Evolutionary conservation across 1,139 yeast genomes (phyloP), one percentile per base, ranked within the genome.

Genomic region (Lodderomyces theae): DNA sequence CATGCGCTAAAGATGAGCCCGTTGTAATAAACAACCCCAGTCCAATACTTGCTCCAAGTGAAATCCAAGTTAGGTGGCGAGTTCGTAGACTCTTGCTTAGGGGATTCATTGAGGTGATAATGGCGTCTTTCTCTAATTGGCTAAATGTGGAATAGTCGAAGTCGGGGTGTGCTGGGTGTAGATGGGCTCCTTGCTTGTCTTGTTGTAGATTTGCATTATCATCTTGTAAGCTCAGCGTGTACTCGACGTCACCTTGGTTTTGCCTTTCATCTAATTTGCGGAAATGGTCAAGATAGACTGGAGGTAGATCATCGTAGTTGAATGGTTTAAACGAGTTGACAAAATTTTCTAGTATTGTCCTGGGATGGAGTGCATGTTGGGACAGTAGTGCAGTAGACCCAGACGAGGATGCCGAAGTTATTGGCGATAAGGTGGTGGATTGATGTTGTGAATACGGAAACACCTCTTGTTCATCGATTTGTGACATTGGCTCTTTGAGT

Each of bases 1-100:
- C 70, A 22, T 60, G 53, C 10, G 57, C 51, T 42, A 66, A 54
- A 12, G 66, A 60, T 32, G 51, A 42, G 3, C 69, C 70, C 13
- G 64, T 53, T 30, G 69, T 66, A 33, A 69, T 65, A 42, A 67
- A 68, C 30, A 69, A 54, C 38, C 74, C 74, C 19, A 69, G 59
- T 33, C 76, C 76, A 34, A 70, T 66, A 35, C 68, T 63, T 19
- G 72, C 72, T 26, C 74, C 69, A 38, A 69, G 53, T 21, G 72
- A 68, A 45, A 69, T 69, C 63, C 67, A 65, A 39, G 65, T 68
- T 43, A 69, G 57, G 47, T 69, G 74, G 56, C 72, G 58, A 24
- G 63, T 58, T 43, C 59, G 64, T 42, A 67, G 57, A n/a, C 64
- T 54, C 41, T 66, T 51, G n/a, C 61, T 53, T 32, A 63, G 52